phyloP scores from a whole-genome alignment of 345 rosid species.

The Atalantia buxifolia region DNA sequence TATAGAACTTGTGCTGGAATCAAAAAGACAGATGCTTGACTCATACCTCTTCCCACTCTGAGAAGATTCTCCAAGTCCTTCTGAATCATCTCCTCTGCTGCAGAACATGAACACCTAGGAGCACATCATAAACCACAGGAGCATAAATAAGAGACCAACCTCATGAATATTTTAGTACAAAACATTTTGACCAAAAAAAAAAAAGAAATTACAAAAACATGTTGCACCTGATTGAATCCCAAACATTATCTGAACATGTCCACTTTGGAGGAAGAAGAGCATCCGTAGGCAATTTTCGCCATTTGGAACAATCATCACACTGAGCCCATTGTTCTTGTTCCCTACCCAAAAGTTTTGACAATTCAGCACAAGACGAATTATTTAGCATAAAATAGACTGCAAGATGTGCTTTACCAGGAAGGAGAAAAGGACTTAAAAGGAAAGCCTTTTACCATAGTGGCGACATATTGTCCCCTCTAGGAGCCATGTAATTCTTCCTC shows the following conservation, averaged over 20 bases:
- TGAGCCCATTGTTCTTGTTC: constrained; percentile 78
- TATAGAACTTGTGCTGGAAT: neutral
- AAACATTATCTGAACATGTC: constrained; percentile 69
- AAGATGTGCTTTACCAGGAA: neutral
- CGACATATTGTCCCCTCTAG: neutral
- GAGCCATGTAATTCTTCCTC: neutral
- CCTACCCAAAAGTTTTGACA: constrained; percentile 30
- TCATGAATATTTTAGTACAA: neutral
- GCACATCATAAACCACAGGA: constrained; percentile 13
- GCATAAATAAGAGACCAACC: neutral
- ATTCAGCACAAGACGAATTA: constrained; percentile 8
- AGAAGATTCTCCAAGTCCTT: constrained; percentile 64
- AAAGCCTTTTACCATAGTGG: neutral
- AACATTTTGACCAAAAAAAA: neutral
- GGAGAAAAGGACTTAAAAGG: neutral
- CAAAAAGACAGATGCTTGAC: neutral
- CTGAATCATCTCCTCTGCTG: constrained; percentile 53
- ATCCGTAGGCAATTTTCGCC: constrained; percentile 73
- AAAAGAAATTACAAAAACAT: neutral
- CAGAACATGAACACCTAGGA: constrained; percentile 65
- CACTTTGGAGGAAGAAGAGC: constrained; percentile 76
- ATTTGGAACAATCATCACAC: constrained; percentile 83
- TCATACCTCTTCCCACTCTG: constrained; percentile 56
- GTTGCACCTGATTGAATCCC: constrained; percentile 66
- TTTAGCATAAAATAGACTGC: neutral